Evolutionary conservation across 495 filamentous ascomycete genomes (phyloP).

Genomic region (Neurospora sp.): DNA sequence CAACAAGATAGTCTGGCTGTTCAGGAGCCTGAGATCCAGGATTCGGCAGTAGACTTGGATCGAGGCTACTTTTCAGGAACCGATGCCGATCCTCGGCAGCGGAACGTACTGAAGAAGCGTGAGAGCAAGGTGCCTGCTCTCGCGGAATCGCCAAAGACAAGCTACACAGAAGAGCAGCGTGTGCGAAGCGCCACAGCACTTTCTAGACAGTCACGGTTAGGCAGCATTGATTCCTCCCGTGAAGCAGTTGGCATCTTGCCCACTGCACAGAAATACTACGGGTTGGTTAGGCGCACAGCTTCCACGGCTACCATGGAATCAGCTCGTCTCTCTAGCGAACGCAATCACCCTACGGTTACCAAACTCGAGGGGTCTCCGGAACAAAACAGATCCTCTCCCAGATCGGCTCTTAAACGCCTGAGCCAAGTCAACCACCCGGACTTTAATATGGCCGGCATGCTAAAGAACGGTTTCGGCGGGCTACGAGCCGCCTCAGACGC

Average conservation of each 20-base stretch:
- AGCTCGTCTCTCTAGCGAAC: constrained; percentile 39
- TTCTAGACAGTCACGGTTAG: constrained; percentile 67
- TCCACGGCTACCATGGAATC: constrained; percentile 42
- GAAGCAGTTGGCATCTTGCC: constrained; percentile 29
- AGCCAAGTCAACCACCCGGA: constrained; percentile 41
- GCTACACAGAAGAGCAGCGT: constrained; percentile 62
- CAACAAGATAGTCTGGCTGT: constrained; percentile 26
- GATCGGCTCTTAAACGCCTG: constrained; percentile 40
- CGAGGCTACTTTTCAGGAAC: constrained; percentile 90
- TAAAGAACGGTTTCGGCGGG: constrained; percentile 40
- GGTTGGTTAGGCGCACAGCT: constrained; percentile 38
- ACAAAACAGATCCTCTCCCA: constrained; percentile 32
- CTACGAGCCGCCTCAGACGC: constrained; percentile 77
- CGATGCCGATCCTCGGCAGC: constrained; percentile 63
- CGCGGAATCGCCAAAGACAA: constrained; percentile 49
- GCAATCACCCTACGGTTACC: constrained; percentile 49
- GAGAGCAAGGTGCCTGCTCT: constrained; percentile 46
- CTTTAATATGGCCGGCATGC: constrained; percentile 37
- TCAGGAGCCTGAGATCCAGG: constrained; percentile 25
- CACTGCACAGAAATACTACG: constrained; percentile 55
- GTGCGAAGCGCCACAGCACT: constrained; percentile 48
- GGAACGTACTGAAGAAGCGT: constrained; percentile 76
- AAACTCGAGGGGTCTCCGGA: constrained; percentile 56
- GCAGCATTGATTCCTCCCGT: constrained; percentile 53
- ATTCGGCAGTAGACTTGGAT: constrained; percentile 55